Percentiles rank a stretch among this genome's conserved stretches.
phyloP scores from a whole-genome alignment of 2,329 filamentous ascomycete species.

The Podosphaera xanthii region DNA sequence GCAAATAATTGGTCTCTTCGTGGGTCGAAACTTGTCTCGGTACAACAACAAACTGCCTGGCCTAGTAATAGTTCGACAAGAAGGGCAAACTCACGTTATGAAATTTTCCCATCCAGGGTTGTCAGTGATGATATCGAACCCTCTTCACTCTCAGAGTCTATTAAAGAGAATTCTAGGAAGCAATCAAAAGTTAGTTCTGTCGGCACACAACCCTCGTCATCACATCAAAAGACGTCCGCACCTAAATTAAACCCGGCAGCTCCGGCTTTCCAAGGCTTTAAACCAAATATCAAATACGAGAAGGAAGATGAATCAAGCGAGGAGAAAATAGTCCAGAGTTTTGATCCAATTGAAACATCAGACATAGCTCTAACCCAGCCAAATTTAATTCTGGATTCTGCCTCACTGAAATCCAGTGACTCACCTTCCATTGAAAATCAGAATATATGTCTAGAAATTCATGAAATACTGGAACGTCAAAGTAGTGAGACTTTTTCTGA shows the following conservation, averaged over 20 bases:
- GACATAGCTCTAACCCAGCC: neutral
- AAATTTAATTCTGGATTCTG: neutral
- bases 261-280: conserved; percentile 54
- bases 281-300: conserved; percentile 29
- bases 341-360: neutral
- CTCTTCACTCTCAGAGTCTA: conserved; percentile 27
- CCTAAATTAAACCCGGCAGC: conserved; percentile 64
- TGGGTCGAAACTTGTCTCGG: conserved; percentile 5
- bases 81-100: conserved; percentile 56
- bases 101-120: conserved; percentile 40
- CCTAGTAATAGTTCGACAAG: conserved; percentile 50
- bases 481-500: conserved; percentile 35
- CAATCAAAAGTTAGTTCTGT: conserved; percentile 43
- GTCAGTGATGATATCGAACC: conserved; percentile 43
- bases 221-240: conserved; percentile 25
- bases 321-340: conserved; percentile 18
- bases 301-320: conserved; percentile 20
- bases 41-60: conserved; percentile 26
- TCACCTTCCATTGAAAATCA: conserved; percentile 17
- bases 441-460: conserved; percentile 30
- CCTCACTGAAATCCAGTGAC: neutral
- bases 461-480: conserved; percentile 25
- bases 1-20: conserved; percentile 26
- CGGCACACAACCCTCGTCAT: conserved; percentile 43
- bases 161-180: conserved; percentile 28